phyloP scores from a whole-genome alignment of 495 filamentous ascomycete genomes.

The Neurospora pannonica region DNA sequence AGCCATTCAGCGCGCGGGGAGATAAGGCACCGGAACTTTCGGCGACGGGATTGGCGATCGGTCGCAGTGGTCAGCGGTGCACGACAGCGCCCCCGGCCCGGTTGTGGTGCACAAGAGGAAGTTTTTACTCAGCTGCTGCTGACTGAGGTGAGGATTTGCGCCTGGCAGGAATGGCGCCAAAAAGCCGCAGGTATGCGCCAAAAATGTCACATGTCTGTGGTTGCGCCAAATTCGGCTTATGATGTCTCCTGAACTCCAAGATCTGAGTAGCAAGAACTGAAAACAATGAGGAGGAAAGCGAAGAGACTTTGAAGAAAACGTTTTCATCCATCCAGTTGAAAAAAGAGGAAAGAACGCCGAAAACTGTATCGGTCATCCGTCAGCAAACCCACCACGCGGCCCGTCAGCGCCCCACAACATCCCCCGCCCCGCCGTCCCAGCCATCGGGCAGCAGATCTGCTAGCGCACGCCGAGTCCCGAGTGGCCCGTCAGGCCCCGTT shows the following conservation, averaged over 20 bases:
- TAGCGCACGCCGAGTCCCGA: not conserved
- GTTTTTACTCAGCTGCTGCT: not conserved
- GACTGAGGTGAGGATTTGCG: not conserved
- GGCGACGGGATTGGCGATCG: not conserved
- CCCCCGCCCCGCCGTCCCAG: not conserved
- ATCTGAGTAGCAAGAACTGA: not conserved
- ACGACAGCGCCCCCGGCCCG: not conserved
- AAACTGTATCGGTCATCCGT: not conserved
- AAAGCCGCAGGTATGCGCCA: not conserved
- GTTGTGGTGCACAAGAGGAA: not conserved
- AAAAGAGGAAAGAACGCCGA: not conserved
- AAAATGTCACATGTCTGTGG: not conserved
- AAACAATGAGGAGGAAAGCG: not conserved
- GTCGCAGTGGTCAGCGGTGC: not conserved
- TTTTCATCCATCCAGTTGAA: not conserved
- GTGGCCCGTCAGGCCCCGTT: not conserved
- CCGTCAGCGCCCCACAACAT: not conserved
- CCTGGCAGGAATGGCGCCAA: not conserved
- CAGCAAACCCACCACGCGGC: not conserved
- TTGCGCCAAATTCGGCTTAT: not conserved
- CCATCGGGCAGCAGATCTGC: not conserved
- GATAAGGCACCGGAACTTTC: not conserved
- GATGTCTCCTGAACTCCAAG: not conserved
- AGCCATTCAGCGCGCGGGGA: not conserved
- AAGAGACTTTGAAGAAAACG: not conserved